These are phyloP conservation scores for Starmerella vitae DNA, from an alignment of 805 yeast genomes.

Conservation along the genomic window DNA sequence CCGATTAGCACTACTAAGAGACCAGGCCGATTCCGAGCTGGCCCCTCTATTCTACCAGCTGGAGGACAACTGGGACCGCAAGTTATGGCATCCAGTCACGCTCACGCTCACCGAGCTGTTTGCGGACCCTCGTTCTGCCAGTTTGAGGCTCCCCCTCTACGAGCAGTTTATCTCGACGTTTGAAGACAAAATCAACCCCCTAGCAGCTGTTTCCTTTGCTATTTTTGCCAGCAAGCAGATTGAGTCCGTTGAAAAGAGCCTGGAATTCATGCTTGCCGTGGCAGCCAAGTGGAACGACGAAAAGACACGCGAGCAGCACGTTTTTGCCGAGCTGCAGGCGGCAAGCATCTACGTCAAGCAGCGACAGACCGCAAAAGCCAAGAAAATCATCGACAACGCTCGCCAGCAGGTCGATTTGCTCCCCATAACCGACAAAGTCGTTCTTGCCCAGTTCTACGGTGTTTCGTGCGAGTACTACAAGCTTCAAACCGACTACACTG, in stretches of 20 bases:
- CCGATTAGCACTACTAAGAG: constrained; percentile 35
- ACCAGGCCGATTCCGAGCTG: constrained; percentile 52
- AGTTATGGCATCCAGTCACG: constrained; percentile 91
- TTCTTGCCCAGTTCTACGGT: constrained; percentile 72
- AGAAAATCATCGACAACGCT: constrained; percentile 51
- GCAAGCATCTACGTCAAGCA: constrained; percentile 55
- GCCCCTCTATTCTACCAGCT: constrained; percentile 48
- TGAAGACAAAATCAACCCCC: constrained; percentile 58
- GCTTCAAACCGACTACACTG: constrained; percentile 61
- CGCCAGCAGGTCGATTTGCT: constrained; percentile 43
- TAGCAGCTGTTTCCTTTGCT: constrained; percentile 65
- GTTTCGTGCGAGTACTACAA: constrained; percentile 67
- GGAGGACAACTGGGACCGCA: constrained; percentile 77
- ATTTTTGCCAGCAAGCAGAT: constrained; percentile 39
- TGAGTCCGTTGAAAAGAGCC: constrained; percentile 35
- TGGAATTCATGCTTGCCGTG: constrained; percentile 36
- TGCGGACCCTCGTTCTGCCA: constrained; percentile 37
- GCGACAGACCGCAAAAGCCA: constrained; percentile 44
- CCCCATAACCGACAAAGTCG: constrained; percentile 42
- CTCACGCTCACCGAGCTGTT: constrained; percentile 50
- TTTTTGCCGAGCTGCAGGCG: constrained; percentile 53
- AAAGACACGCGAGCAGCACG: constrained; percentile 29
- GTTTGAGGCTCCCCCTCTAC: constrained; percentile 52
- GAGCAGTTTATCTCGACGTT: constrained; percentile 56
- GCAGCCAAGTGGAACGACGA: constrained; percentile 34